These are phyloP conservation scores for Priceomyces haplophilus DNA, from an alignment of 805 yeast species.

Conservation along the genomic window DNA sequence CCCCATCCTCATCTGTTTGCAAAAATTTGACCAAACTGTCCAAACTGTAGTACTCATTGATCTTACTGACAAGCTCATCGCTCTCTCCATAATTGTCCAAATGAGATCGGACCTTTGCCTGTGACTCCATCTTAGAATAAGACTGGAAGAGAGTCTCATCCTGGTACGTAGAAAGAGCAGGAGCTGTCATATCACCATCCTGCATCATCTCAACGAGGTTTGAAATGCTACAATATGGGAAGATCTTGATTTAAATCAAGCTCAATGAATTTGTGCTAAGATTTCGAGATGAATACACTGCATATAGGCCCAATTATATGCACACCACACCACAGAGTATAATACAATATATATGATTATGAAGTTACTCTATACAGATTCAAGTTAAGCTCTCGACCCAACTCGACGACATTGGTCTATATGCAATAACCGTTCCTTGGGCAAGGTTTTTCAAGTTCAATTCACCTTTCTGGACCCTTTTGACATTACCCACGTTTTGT, in stretches of 20 bases:
- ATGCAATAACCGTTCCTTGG: slow-evolving; percentile 44
- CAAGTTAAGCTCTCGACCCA: slow-evolving; percentile 35
- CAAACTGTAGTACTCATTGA: slow-evolving; percentile 56
- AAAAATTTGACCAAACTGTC: slow-evolving; percentile 45
- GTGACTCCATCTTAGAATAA: slow-evolving; percentile 41
- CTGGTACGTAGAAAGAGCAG: slow-evolving; percentile 72
- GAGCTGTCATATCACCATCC: slow-evolving; percentile 42
- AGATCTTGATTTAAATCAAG: background rate
- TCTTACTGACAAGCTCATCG: slow-evolving; percentile 23
- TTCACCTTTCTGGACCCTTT: slow-evolving; percentile 39
- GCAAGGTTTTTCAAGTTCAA: slow-evolving; percentile 34
- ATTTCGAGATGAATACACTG: background rate
- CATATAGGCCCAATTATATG: too few species aligned
- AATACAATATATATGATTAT: too few species aligned
- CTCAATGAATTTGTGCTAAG: background rate
- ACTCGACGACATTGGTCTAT: slow-evolving; percentile 45
- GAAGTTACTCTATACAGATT: background rate
- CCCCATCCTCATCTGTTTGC: slow-evolving; percentile 17
- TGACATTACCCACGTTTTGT: slow-evolving; percentile 47
- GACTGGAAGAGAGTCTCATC: slow-evolving; percentile 51
- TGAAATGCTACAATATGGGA: background rate
- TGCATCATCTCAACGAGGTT: slow-evolving; percentile 9
- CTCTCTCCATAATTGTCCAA: slow-evolving; percentile 19
- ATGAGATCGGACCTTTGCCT: slow-evolving; percentile 21
- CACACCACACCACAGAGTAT: too few species aligned